A percentile compares a stretch with the other conserved stretches of the same genome.
Evolutionary conservation across 2,329 filamentous ascomycete species (phyloP).

Genomic region (Talaromyces sp.): DNA sequence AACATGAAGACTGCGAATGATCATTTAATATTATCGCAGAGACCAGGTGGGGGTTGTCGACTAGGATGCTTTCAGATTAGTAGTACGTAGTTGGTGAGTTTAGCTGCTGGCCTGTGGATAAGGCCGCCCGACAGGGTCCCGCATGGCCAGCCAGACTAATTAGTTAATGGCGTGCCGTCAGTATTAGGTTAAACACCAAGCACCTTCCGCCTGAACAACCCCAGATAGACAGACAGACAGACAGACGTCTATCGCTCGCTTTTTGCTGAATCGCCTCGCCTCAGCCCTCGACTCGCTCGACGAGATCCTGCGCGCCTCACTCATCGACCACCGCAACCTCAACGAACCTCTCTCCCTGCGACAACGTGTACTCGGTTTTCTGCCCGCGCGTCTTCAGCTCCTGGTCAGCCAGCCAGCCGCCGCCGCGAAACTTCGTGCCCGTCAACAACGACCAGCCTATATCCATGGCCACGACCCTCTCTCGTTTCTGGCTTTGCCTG

Average conservation of each 20-base stretch:
- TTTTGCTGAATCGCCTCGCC: neutral
- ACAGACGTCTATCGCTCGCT: neutral
- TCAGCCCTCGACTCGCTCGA: neutral
- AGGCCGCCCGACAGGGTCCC: neutral
- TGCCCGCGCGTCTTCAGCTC: neutral
- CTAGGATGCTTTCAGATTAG: neutral
- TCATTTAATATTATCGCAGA: neutral
- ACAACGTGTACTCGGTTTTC: neutral
- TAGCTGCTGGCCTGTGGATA: neutral
- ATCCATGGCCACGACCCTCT: slow-evolving; percentile 9
- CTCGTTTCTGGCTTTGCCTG: slow-evolving; percentile 7
- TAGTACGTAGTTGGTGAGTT: neutral
- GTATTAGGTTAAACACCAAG: neutral
- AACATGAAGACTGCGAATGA: neutral
- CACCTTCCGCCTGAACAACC: neutral
- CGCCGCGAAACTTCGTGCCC: neutral
- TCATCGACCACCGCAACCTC: too few species aligned
- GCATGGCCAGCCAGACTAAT: neutral
- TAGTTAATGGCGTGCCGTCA: neutral
- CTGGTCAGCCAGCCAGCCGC: neutral
- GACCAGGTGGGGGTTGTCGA: neutral
- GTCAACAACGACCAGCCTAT: slow-evolving; percentile 2
- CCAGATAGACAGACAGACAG: too few species aligned
- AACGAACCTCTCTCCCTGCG: too few species aligned
- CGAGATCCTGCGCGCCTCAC: neutral